Base-by-base conservation (phyloP, 441 rosid species). In the Jatropha multifida region DNA sequence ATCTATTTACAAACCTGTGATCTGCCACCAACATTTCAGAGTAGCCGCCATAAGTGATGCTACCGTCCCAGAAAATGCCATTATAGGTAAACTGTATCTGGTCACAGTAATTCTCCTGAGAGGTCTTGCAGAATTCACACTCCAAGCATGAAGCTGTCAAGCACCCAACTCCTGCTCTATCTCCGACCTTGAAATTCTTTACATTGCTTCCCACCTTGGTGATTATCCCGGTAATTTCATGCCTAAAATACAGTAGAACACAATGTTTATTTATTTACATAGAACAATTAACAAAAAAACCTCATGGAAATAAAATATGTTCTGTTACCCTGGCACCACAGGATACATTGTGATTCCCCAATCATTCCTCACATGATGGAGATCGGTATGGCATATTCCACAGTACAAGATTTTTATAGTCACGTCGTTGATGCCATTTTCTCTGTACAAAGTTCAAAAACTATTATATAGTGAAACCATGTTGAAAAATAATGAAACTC, bases 341-440 rank as follows among this genome's bases (percentile, higher is more conserved):
- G 96, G 97, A 73, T 88, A 92, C 86, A 76, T 84, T 40, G 97
- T 83, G 80, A 79, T 87, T n/a, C 96, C 96, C 96, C 96, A 92
- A 26, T 92, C 91, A 61, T 90, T 86, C 75, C 72, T 86, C 40
- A 83, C 84, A 14, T 81, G 77, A 70, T 92, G 94, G 38, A 92
- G 78, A 76, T 91, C 96, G 12, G 93, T 87, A 76, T 92, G 96
- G 69, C 96, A 92, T 40, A 92, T 87, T 58, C 96, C 96, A 73
- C 96, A 92, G 27, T 85, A 92, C 81, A 88, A 58, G 40, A 92
- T 81, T 81, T 90, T 70, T 72, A 90, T 89, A 41, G 92, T 88
- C 76, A 92, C 94, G 68, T 92, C 97, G 46, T 90, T 80, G 56
- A 68, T 77, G 14, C 96, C 94, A 58, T 88, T 89, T 40, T 92